Evolutionary conservation across 371 early-diverging fungal genomes (phyloP), one percentile per base, ranked within the genome.

Genomic region (Batkoa obscura): DNA sequence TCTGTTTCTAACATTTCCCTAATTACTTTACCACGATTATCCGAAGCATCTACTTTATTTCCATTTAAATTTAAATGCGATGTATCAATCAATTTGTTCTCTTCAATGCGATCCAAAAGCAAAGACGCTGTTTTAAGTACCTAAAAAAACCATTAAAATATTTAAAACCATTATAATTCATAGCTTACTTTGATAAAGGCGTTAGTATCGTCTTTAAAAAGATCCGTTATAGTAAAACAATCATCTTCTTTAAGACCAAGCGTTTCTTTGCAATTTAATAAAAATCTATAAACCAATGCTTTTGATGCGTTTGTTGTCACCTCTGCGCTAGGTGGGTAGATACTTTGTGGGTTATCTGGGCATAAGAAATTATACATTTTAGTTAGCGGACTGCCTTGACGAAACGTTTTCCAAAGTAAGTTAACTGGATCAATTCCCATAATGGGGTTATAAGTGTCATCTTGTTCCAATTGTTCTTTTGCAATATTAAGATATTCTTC

Each of bases 181-280:
- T 53, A 10, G 30, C 53, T 58, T 74, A 93, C 94, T 79, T 90
- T 95, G 62, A 94, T 86, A 66, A 94, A 88, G 31, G 87, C 89
- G 64, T 88, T 88, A 36, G 93, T 95, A 67, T 95, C 94, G 61
- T 94, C 89, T 61, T 82, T 81, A 66, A 84, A 91, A 49, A 94
- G 70, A 54, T 93, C 92, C 9, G 80, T 69, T 58, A 94, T 84
- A 50, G 88, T 75, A 64, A 93, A 90, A 56, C 86, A 72, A 59
- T 90, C 83, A 46, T 85, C 81, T 54, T 88, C 85, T 10, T 66
- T 59, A 55, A 90, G 72, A 9, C 67, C 67, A 30, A 87, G 68
- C 52, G 86, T 74, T 2, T 78, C 66, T 50, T 75, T 72, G 60
- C 84, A 83, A 17, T 79, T 81, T 2, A 86, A 75, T 46, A 88